phyloP scores from a whole-genome alignment of 2,329 filamentous ascomycete genomes.

The Nectriaceae sp. region DNA sequence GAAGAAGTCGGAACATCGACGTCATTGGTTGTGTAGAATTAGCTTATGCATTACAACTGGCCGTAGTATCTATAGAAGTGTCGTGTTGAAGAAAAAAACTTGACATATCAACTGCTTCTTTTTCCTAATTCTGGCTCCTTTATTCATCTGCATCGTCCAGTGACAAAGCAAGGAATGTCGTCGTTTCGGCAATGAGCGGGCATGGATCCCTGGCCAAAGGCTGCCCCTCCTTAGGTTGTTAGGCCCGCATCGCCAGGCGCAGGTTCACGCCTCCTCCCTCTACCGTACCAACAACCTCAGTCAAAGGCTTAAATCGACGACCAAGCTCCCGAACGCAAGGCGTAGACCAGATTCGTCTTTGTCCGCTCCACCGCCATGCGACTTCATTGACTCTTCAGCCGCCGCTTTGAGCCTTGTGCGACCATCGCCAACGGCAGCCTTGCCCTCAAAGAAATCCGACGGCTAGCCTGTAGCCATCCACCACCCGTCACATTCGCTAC shows the following conservation, averaged over 20 bases:
- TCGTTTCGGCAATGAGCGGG: no score
- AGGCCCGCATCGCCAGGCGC: not conserved
- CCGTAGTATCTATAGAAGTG: conserved; percentile 11
- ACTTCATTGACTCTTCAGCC: conserved; percentile 28
- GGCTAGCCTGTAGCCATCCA: not conserved
- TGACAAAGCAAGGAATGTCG: no score
- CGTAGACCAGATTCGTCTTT: conserved; percentile 4
- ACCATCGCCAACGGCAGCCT: conserved; percentile 20
- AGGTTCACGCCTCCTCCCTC: not conserved
- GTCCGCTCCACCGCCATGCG: conserved; percentile 24
- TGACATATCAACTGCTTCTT: not conserved
- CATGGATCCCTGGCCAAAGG: no score
- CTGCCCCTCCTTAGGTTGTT: not conserved
- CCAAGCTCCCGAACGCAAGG: conserved; percentile 8
- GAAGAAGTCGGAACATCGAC: conserved; percentile 20
- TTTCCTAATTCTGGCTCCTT: no score
- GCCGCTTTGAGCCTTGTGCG: conserved; percentile 26
- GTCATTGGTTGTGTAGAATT: conserved; percentile 23
- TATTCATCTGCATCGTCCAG: no score
- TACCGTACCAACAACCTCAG: not conserved
- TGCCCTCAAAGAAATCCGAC: not conserved
- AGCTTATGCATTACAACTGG: conserved; percentile 20
- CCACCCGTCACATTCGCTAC: not conserved
- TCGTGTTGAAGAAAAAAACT: not conserved
- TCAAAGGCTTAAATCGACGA: conserved; percentile 3